Base-by-base conservation (phyloP, 352 stramenopile species). In the Hyaloperonospora brassicae region DNA sequence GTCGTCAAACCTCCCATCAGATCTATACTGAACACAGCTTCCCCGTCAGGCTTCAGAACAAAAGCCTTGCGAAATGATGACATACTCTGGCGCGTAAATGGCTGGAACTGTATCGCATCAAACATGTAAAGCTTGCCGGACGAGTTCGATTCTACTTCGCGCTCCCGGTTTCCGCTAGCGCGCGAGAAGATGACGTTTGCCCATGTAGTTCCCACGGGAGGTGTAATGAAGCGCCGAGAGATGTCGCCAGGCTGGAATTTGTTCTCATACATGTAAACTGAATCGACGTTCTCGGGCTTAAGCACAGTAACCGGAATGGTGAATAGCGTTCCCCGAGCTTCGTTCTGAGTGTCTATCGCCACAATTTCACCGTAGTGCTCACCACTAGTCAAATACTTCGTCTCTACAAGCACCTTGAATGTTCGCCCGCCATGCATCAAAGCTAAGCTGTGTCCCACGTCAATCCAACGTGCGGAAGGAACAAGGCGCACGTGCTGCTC, bases 341-440 rank as follows among this genome's bases (percentile, higher is more conserved):
- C 64, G 46, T 93, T 73, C 46, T 74, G 62, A 12, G 73, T 76
- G 59, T 91, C 79, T 56, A 84, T 90, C 7, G 81, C 93, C 24
- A 84, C 54, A 34, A 98, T 86, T 57, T 89, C 83, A 0, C 77
- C 85, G 52, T 79, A 93, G 63, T 97, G 87, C 17, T 95, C 70
- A 14, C 91, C 93, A 25, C 72, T 56, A 11, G 68, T 50, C 17
- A 98, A 56, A 47, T 84, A 50, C 17, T 85, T 86, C 0, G 91
- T 91, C 68, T 97, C 73, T 14, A 98, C 74, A 2, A 84, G 68
- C 34, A 98, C 83, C 53, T 95, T 95, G 66, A 98, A 97, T 17
- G 55, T 71, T 0, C 85, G 74, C 1, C 87, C 73, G 25, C 79
- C 72, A 25, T 92, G 80, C 77, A 97, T 87, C 11, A 98, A 55